Conservation (phyloP, 768 basidiomycete genomes). For the Mycena galericulata region DNA sequence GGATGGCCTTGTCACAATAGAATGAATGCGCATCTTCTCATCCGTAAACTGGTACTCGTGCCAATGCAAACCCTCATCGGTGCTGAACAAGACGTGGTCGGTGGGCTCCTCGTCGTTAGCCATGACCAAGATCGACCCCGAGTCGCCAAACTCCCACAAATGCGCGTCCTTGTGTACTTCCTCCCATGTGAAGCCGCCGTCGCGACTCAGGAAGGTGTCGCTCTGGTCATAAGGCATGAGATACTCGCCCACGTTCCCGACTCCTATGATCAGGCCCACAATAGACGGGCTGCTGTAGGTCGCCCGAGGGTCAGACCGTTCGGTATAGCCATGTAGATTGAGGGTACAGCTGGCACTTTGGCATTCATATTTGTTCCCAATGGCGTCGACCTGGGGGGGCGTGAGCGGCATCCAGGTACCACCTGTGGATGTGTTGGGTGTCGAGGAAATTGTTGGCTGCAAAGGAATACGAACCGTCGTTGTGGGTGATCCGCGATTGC, state of each 20-base stretch:
- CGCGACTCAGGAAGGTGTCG: conserved; percentile 95
- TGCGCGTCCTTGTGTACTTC: conserved; percentile 98
- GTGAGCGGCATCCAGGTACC: conserved; percentile 87
- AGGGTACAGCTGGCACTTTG: conserved; percentile 77
- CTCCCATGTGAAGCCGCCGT: conserved; percentile 97
- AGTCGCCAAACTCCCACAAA: conserved; percentile 98
- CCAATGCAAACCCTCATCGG: conserved; percentile 91
- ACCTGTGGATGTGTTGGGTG: conserved; percentile 54
- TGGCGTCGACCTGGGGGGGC: conserved; percentile 82
- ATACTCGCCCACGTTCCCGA: conserved; percentile 92
- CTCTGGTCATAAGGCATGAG: conserved; percentile 85
- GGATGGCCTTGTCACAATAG: conserved; percentile 88
- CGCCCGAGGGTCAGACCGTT: conserved; percentile 86
- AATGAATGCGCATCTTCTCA: conserved; percentile 76
- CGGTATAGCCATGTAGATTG: conserved; percentile 96
- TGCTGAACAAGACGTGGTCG: conserved; percentile 89
- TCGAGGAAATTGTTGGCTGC: conserved; percentile 6
- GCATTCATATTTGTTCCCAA: conserved; percentile 79
- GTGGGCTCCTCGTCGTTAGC: conserved; percentile 95
- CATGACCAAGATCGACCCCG: conserved; percentile 92
- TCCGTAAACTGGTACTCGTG: conserved; percentile 85
- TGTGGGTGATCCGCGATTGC: conserved; percentile 92
- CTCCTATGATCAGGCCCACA: conserved; percentile 96
- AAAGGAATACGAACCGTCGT: conserved; percentile 75
- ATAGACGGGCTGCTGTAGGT: conserved; percentile 93